Percentiles rank a stretch among this genome's conserved stretches.
phyloP scores from a whole-genome alignment of 208 protist species.

The Crithidia sp. region DNA sequence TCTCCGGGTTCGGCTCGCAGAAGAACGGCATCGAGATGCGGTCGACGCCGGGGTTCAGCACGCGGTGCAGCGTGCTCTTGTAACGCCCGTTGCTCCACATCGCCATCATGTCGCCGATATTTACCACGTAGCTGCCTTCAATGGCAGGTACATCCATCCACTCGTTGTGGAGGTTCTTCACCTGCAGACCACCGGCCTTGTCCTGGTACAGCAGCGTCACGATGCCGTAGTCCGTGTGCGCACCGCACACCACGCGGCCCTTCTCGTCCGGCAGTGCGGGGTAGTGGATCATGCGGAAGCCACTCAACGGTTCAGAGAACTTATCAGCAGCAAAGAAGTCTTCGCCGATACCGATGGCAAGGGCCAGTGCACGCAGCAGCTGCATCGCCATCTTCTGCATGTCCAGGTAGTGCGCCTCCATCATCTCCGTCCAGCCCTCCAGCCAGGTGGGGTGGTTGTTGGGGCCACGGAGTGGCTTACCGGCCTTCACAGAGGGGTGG shows the following conservation, averaged over 20 bases:
- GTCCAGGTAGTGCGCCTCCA: slow-evolving; percentile 68
- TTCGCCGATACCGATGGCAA: slow-evolving; percentile 59
- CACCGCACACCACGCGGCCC: slow-evolving; percentile 57
- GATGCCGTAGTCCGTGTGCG: slow-evolving; percentile 86
- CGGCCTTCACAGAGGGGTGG: slow-evolving; percentile 62
- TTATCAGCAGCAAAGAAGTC: slow-evolving; percentile 55
- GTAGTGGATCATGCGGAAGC: slow-evolving; percentile 84
- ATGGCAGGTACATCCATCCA: slow-evolving; percentile 71
- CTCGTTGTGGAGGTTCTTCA: slow-evolving; percentile 55
- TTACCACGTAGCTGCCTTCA: slow-evolving; percentile 75
- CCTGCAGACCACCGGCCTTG: slow-evolving; percentile 55
- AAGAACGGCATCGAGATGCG: slow-evolving; percentile 89
- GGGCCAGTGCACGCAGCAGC: slow-evolving; percentile 62
- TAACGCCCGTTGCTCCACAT: slow-evolving; percentile 84
- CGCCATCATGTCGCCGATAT: slow-evolving; percentile 90
- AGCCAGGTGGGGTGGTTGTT: slow-evolving; percentile 66
- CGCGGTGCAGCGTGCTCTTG: slow-evolving; percentile 76
- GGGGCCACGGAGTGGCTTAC: slow-evolving; percentile 65
- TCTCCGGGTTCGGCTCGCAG: slow-evolving; percentile 78
- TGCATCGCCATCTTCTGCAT: slow-evolving; percentile 56
- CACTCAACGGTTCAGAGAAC: slow-evolving; percentile 67
- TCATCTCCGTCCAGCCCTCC: slow-evolving; percentile 52
- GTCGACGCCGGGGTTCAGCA: slow-evolving; percentile 68
- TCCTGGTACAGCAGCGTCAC: slow-evolving; percentile 86
- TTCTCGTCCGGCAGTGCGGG: slow-evolving; percentile 55